Percentiles rank a stretch among this genome's conserved stretches.
phyloP scores from a whole-genome alignment of 2,329 filamentous ascomycete species.

The Juglanconis sp. region DNA sequence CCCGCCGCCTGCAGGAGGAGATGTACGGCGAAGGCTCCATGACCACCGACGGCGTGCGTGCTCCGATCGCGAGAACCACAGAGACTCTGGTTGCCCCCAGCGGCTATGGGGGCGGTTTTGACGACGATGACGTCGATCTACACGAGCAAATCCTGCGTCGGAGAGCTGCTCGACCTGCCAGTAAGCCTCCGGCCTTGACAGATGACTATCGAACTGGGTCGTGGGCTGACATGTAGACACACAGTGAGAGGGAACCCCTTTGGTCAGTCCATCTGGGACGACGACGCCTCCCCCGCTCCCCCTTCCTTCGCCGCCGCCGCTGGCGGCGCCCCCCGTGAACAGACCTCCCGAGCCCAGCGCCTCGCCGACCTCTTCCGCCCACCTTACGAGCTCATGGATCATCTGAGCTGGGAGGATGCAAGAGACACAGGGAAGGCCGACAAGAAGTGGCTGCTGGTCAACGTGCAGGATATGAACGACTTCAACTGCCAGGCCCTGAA shows the following conservation, averaged over 20 bases:
- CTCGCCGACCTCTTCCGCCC: constrained; percentile 91
- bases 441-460: constrained; percentile 93
- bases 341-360: constrained; percentile 69
- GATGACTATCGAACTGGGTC: not conserved
- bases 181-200: constrained; percentile 20
- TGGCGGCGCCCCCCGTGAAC: constrained; percentile 25
- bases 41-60: constrained; percentile 65
- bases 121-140: constrained; percentile 57
- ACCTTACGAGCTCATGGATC: constrained; percentile 84
- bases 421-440: constrained; percentile 80
- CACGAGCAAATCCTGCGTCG: constrained; percentile 58
- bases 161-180: constrained; percentile 33
- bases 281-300: constrained; percentile 13
- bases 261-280: constrained; percentile 38
- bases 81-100: constrained; percentile 82
- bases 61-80: constrained; percentile 85
- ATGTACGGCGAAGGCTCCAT: constrained; percentile 58
- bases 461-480: constrained; percentile 88
- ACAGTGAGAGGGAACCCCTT: constrained; percentile 33
- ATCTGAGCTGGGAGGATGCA: constrained; percentile 77
- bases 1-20: constrained; percentile 86
- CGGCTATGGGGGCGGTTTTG: constrained; percentile 47
- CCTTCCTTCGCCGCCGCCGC: constrained; percentile 11
- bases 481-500: constrained; percentile 96
- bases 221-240: constrained; percentile 6